These are phyloP conservation scores for Theobroma cacao DNA, from an alignment of 345 rosid species.

Conservation along the genomic window DNA sequence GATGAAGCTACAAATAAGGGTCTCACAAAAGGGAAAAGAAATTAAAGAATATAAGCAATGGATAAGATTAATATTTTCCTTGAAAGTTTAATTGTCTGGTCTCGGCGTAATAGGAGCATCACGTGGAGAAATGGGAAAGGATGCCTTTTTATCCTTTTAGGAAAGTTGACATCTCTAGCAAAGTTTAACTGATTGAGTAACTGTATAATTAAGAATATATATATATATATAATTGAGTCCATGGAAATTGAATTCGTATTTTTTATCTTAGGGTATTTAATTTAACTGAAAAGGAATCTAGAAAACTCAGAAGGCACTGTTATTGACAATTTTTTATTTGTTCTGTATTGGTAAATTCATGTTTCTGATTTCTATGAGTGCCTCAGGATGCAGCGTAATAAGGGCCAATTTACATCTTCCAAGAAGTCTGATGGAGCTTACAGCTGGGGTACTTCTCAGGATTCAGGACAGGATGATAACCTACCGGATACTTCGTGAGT, in stretches of 20 bases:
- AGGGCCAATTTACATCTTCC: conserved; percentile 94
- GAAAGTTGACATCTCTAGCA: not conserved
- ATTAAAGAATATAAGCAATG: not conserved
- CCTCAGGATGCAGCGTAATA: conserved; percentile 91
- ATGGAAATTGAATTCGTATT: not conserved
- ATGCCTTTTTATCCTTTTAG: not conserved
- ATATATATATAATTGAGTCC: not conserved
- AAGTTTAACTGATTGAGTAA: not conserved
- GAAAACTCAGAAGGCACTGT: not conserved
- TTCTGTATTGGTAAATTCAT: not conserved
- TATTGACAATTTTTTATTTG: not conserved
- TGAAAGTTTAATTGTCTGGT: not conserved
- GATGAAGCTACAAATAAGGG: not conserved
- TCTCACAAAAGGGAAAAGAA: not conserved
- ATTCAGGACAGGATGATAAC: conserved; percentile 68
- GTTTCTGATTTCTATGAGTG: conserved; percentile 10
- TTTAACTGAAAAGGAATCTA: not conserved
- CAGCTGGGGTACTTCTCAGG: conserved; percentile 56
- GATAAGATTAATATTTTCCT: not conserved
- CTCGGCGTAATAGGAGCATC: not conserved
- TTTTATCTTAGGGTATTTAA: not conserved
- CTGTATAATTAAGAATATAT: not conserved
- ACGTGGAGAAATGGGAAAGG: not conserved
- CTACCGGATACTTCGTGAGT: conserved; percentile 72
- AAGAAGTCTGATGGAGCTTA: conserved; percentile 67